Conservation (phyloP, 2,329 filamentous ascomycete species). For the Neoascochyta sp. region DNA sequence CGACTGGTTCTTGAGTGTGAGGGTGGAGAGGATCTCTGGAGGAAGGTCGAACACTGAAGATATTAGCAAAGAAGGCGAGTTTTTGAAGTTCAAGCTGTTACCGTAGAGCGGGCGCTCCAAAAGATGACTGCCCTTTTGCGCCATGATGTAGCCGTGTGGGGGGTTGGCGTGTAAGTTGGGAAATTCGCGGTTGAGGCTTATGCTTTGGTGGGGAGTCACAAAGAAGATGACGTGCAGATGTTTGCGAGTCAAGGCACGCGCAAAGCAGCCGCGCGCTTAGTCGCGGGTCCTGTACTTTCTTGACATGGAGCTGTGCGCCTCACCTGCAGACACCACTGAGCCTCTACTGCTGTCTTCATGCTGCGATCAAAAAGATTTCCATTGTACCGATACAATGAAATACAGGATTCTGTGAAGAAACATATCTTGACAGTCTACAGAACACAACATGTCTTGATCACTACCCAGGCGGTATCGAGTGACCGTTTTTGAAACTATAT, state of each 20-base stretch:
- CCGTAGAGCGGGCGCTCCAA: constrained; percentile 40
- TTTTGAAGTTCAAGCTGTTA: constrained; percentile 9
- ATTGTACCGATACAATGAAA: too few species aligned
- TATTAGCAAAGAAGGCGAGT: constrained; percentile 9
- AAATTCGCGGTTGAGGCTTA: constrained; percentile 2
- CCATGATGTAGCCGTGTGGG: constrained; percentile 14
- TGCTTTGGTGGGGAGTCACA: constrained; percentile 11
- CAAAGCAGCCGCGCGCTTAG: constrained; percentile 6
- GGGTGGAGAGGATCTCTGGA: constrained; percentile 64
- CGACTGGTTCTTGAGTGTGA: constrained; percentile 54
- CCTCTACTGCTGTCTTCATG: too few species aligned
- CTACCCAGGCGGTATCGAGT: too few species aligned
- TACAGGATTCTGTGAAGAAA: too few species aligned
- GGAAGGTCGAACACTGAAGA: constrained; percentile 76
- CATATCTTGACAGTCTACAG: too few species aligned
- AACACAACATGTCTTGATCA: too few species aligned
- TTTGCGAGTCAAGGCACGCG: too few species aligned
- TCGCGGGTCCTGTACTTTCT: too few species aligned
- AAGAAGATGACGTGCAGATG: constrained; percentile 11
- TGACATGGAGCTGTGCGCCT: too few species aligned
- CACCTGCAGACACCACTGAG: too few species aligned
- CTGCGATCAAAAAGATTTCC: too few species aligned
- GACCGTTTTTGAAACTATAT: too few species aligned
- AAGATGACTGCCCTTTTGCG: constrained; percentile 29
- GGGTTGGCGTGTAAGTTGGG: not conserved